These are phyloP conservation scores for Tephrocybe sp. DNA, from an alignment of 768 basidiomycete species.

Conservation along the genomic window DNA sequence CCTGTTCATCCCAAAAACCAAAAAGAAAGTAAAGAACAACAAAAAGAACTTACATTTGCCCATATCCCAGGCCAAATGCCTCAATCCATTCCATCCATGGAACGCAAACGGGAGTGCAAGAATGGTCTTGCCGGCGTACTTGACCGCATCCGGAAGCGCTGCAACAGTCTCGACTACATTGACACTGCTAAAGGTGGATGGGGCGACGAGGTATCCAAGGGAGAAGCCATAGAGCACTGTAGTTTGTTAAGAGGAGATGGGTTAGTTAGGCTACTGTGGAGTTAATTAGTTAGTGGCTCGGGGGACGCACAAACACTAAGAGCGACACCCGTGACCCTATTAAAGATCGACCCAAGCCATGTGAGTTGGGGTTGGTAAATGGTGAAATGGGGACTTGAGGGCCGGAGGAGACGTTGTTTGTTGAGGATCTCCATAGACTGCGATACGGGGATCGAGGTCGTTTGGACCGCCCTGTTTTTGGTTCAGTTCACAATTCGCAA, in stretches of 20 bases:
- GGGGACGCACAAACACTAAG: conserved; percentile 69
- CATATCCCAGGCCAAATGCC: conserved; percentile 89
- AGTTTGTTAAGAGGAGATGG: neutral
- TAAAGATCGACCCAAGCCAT: conserved; percentile 81
- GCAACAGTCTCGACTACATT: conserved; percentile 72
- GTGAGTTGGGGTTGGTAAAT: conserved; percentile 97
- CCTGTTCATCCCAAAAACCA: neutral
- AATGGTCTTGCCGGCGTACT: conserved; percentile 71
- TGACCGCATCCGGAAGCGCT: conserved; percentile 71
- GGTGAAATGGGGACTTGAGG: conserved; percentile 91
- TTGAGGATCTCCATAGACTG: conserved; percentile 69
- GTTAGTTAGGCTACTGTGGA: too few relatives aligned
- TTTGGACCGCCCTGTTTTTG: conserved; percentile 50
- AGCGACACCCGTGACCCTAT: conserved; percentile 82
- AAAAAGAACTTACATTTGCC: conserved; percentile 60
- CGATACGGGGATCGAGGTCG: conserved; percentile 60
- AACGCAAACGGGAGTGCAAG: conserved; percentile 88
- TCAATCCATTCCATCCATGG: conserved; percentile 87
- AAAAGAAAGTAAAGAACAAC: neutral
- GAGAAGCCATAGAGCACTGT: conserved; percentile 87
- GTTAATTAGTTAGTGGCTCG: neutral
- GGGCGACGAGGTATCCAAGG: conserved; percentile 81
- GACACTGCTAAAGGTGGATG: conserved; percentile 74
- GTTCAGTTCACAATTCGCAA: neutral
- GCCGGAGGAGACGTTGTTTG: conserved; percentile 83